These are phyloP conservation scores for Westerdykella sp. DNA, from an alignment of 2,329 filamentous ascomycete species.

Conservation along the genomic window DNA sequence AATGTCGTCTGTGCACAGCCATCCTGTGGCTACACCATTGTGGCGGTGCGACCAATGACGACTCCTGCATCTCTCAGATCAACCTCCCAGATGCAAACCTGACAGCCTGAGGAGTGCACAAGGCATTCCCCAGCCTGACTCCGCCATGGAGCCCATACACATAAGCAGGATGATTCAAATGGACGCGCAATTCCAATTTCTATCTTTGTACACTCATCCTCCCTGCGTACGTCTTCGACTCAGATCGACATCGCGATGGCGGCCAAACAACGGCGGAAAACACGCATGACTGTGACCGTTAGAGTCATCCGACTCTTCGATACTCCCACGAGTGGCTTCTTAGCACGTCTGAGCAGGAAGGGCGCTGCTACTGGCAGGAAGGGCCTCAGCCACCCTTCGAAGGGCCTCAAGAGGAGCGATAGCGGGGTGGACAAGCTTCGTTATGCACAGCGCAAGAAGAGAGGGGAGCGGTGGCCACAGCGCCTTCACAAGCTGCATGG, in stretches of 20 bases:
- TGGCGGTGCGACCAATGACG: not conserved
- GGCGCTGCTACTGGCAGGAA: too few species aligned
- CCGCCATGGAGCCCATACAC: not conserved
- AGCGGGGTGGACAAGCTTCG: slow-evolving; percentile 18
- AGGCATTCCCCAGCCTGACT: not conserved
- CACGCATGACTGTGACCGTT: not conserved
- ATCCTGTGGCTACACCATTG: not conserved
- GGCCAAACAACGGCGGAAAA: not conserved
- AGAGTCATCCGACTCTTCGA: not conserved
- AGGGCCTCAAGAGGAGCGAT: slow-evolving; percentile 24
- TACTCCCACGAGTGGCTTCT: not conserved
- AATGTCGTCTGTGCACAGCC: too few species aligned
- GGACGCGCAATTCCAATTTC: not conserved
- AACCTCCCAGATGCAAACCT: not conserved
- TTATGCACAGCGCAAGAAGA: slow-evolving; percentile 16
- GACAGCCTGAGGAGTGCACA: not conserved
- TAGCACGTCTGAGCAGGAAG: not conserved
- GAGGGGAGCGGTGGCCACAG: slow-evolving; percentile 11
- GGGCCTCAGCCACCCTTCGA: slow-evolving; percentile 2
- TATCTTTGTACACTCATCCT: not conserved
- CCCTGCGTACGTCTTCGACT: not conserved
- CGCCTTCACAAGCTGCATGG: too few species aligned
- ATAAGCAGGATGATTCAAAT: not conserved
- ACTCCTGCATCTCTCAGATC: not conserved
- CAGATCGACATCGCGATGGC: not conserved